Evolutionary conservation across 306 rosid genomes (phyloP).

Genomic region (Datisca glomerata): DNA sequence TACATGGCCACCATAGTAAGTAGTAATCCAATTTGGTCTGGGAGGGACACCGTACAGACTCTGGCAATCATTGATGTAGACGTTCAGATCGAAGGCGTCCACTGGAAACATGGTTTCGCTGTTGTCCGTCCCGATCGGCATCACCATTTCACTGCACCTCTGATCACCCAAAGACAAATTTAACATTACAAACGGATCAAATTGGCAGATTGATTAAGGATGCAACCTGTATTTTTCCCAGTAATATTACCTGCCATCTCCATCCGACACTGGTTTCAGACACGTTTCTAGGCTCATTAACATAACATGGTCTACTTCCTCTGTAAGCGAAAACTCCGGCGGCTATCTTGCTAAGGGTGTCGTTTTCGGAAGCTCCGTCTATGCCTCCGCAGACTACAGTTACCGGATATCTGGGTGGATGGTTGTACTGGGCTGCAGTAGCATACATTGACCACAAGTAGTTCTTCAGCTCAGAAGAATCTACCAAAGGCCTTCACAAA

Average conservation of each 20-base stretch:
- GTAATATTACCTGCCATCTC: conserved; percentile 65
- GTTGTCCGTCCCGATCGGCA: conserved; percentile 14
- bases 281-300: conserved; percentile 17
- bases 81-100: conserved; percentile 5
- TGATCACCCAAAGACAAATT: not conserved
- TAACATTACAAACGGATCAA: not conserved
- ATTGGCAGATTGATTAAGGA: too few relatives aligned
- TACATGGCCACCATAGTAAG: conserved; percentile 64
- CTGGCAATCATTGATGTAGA: conserved; percentile 16
- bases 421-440: conserved; percentile 43
- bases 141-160: conserved; percentile 42
- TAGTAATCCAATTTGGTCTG: conserved; percentile 48
- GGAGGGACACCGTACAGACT: conserved; percentile 34
- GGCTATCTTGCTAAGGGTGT: conserved; percentile 32
- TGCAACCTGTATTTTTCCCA: too few relatives aligned
- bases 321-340: conserved; percentile 39
- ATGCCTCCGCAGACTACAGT: conserved; percentile 41
- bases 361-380: conserved; percentile 28
- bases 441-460: conserved; percentile 12
- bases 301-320: conserved; percentile 36
- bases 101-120: conserved; percentile 38
- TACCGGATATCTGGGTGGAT: conserved; percentile 47
- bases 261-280: conserved; percentile 40
- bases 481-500: conserved; percentile 28
- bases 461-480: conserved; percentile 21